Evolutionary conservation across 768 basidiomycete genomes (phyloP), one percentile per base, ranked within the genome.

Genomic region (Amanita phalloides): DNA sequence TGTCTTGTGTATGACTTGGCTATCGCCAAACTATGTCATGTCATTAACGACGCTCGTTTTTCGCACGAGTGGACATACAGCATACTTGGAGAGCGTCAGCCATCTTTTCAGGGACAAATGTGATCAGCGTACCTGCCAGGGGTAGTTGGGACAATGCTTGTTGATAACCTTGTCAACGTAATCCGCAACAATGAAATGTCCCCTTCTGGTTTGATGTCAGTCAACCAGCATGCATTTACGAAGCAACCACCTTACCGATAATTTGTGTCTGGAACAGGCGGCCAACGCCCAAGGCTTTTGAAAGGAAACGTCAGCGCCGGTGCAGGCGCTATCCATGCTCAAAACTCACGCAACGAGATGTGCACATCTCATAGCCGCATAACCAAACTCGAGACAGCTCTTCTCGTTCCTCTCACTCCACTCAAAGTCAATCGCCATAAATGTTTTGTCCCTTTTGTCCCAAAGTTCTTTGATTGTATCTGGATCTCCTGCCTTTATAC

Each of bases 381-480:
- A 90, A 1, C 88, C 88, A 80, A 83, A 90, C 64, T 90, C 89
- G 44, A 88, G 61, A 55, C 79, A 78, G 43, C 77, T 76, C 49
- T 78, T 77, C 49, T 78, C 71, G 58, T 86, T 86, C 50, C 82
- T 74, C 60, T 90, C 89, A 33, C 76, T 81, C 72, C 78, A 82
- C 61, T 87, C 83, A 57, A 89, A 89, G 55, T 84, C 79, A 7
- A 91, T 66, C 0, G 85, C 77, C 47, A 91, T 61, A 63, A 85
- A 91, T 0, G 84, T 86, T 67, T 84, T 86, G 56, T 89, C 83
- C 49, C 67, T 73, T 54, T 67, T 70, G 9, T 74, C 74, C 88
- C 88, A 91, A 1, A 91, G 66, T 49, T 82, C 76, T 23, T 70
- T 69, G 37, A 90, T 75, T 6, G 81, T 74, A 37, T 71, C 76